Evolutionary conservation across 208 protist genomes (phyloP), one percentile per base, ranked within the genome.

Genomic region (Wallacemonas collosoma): DNA sequence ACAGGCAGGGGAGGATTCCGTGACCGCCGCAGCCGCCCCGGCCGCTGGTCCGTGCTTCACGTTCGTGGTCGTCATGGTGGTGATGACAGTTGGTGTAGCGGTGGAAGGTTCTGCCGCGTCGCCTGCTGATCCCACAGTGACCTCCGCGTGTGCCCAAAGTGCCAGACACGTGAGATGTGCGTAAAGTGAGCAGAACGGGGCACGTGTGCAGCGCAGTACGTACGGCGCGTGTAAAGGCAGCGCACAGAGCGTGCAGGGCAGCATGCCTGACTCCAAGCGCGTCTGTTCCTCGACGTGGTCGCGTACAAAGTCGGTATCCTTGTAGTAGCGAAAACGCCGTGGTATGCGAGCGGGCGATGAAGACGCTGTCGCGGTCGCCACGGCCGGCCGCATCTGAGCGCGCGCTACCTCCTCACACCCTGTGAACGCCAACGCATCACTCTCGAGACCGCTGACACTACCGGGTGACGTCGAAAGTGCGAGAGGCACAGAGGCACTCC

Each of bases 201-300:
- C 68, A 15, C 83, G 86, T 3, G 66, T 54, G 73, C 91, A 94
- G 75, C 90, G 86, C 50, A 86, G 53, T 50, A 93, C 71, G 62
- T 79, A 86, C 8, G 84, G 88, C 9, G 78, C 58, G 5, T 50
- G 75, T 60, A 96, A 77, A 39, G 89, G 89, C 60, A 96, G 68
- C 43, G 80, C 79, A 60, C 91, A 96, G 3, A 96, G 73, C 9
- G 83, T 85, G 75, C 91, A 96, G 0, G 89, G 80, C 4, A 86
- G 86, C 36, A 81, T 66, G 12, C 80, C 78, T 36, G 66, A 60
- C 36, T 83, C 77, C 14, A 91, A 51, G 50, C 80, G 71, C 40
- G 47, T 51, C 64, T 79, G 68, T 66, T 86, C 87, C 38, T 75
- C 65, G 12, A 61, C 67, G 69, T 92, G 81, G 14, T 80, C 82